Conservation (phyloP, 1,284 basidiomycete genomes). For the Trichosporon sp. region DNA sequence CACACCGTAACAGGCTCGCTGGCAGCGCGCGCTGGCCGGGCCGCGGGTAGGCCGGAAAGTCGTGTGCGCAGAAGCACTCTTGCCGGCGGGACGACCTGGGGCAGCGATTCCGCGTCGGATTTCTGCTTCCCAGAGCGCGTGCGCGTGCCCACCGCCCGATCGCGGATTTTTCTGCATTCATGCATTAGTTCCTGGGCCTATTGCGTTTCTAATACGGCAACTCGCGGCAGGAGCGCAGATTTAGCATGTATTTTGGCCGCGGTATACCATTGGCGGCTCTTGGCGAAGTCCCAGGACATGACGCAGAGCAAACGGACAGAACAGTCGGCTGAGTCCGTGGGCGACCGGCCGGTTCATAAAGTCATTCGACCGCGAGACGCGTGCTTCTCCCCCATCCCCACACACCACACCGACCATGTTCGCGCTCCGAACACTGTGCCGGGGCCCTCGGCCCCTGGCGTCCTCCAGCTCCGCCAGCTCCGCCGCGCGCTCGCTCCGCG, state of each 20-base stretch:
- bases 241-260: not conserved
- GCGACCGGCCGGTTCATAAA: not conserved
- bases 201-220: not conserved
- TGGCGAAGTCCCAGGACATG: not conserved
- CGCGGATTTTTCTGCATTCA: not conserved
- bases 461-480: not conserved
- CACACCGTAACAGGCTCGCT: too few relatives aligned
- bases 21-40: too few relatives aligned
- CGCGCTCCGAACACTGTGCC: slow-evolving; percentile 1
- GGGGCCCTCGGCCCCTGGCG: not conserved
- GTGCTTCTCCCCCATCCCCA: not conserved
- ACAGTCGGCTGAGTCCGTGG: not conserved
- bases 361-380: not conserved
- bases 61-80: not conserved
- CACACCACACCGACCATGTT: not conserved
- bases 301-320: not conserved
- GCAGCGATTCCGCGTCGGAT: not conserved
- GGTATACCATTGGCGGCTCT: not conserved
- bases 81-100: not conserved
- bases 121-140: not conserved
- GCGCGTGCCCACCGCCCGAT: not conserved
- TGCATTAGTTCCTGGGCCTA: too few relatives aligned
- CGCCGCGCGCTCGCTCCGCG: not conserved
- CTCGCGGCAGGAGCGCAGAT: not conserved
- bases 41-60: not conserved